phyloP scores from a whole-genome alignment of 805 yeast genomes.

The Helenozyma baotianmanensis region DNA sequence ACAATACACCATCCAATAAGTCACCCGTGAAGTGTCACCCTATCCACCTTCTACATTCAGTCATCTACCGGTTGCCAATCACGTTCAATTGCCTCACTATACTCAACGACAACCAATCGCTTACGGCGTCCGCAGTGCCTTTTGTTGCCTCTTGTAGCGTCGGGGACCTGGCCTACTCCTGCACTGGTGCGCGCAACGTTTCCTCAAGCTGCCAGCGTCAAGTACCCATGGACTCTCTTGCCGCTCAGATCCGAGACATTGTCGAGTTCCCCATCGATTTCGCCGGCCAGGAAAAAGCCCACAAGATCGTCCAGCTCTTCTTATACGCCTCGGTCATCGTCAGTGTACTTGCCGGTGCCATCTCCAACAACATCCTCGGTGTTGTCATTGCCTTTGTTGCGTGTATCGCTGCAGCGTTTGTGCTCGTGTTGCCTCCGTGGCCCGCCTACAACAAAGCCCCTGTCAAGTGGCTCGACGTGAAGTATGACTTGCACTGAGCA shows the following conservation, averaged over 20 bases:
- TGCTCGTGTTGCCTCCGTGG: conserved; percentile 53
- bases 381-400: conserved; percentile 36
- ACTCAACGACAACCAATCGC: too few relatives aligned
- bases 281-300: conserved; percentile 47
- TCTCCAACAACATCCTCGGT: conserved; percentile 39
- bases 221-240: conserved; percentile 13
- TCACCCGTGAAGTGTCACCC: too few relatives aligned
- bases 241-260: conserved; percentile 6
- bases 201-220: conserved; percentile 1
- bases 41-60: too few relatives aligned
- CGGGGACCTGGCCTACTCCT: too few relatives aligned
- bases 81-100: too few relatives aligned
- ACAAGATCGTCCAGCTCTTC: conserved; percentile 20
- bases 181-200: neutral
- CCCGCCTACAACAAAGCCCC: conserved; percentile 49
- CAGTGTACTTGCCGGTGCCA: conserved; percentile 46
- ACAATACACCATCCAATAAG: too few relatives aligned
- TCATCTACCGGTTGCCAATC: too few relatives aligned
- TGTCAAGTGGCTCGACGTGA: conserved; percentile 42
- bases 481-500: conserved; percentile 17
- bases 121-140: too few relatives aligned
- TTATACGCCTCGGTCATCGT: conserved; percentile 26
- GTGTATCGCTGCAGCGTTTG: conserved; percentile 26
- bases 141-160: too few relatives aligned
- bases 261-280: conserved; percentile 45